Evolutionary conservation across 257 asterid genomes (phyloP).

Genomic region (Jasminum sambac): DNA sequence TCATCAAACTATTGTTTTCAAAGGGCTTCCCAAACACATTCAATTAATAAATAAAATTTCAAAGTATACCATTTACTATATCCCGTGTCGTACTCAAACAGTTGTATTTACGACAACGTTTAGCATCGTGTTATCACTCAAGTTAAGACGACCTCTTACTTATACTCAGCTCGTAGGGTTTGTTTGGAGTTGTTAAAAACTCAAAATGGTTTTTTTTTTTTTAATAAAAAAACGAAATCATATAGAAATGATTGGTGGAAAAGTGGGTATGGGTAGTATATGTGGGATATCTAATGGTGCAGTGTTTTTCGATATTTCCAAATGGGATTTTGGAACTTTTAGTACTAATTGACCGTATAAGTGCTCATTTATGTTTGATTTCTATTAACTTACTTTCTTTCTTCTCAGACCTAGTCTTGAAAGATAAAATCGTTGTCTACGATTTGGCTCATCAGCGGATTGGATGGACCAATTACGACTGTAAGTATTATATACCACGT

Average conservation of each 20-base stretch:
- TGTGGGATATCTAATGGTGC: not conserved
- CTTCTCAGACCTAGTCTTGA: slow-evolving; percentile 76
- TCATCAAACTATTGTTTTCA: no score
- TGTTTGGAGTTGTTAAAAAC: no score
- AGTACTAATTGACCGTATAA: not conserved
- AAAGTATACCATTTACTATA: not conserved
- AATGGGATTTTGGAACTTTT: not conserved
- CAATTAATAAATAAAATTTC: no score
- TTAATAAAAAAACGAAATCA: no score
- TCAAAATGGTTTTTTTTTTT: no score
- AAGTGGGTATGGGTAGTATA: no score
- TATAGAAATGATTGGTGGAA: no score
- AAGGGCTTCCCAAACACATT: no score
- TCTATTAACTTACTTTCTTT: not conserved
- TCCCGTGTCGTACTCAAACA: not conserved
- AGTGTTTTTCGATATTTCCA: not conserved
- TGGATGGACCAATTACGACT: slow-evolving; percentile 93
- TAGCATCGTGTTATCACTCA: not conserved
- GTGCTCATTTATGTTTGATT: not conserved
- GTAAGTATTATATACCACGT: slow-evolving; percentile 50
- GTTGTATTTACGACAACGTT: not conserved
- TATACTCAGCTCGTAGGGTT: not conserved
- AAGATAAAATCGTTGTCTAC: slow-evolving; percentile 86
- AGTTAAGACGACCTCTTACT: not conserved
- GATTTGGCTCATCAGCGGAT: slow-evolving; percentile 79